phyloP scores from a whole-genome alignment of 352 stramenopile species.

The Globisporangium spiculum region DNA sequence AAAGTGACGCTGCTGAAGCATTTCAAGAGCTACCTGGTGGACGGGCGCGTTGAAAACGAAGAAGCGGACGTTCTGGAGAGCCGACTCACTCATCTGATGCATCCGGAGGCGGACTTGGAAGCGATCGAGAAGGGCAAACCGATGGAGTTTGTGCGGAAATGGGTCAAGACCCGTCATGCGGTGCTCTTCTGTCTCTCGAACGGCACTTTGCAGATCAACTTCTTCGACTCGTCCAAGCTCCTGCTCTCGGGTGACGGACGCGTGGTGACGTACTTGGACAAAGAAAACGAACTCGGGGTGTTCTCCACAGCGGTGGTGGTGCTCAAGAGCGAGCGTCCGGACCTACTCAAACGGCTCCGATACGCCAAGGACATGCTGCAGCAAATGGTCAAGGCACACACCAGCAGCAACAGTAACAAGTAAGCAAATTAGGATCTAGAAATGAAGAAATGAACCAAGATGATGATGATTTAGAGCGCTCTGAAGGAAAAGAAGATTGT shows the following conservation, averaged over 20 bases:
- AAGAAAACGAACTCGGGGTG: constrained; percentile 58
- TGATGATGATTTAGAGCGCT: constrained; percentile 3
- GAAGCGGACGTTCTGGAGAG: constrained; percentile 43
- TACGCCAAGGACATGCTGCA: constrained; percentile 98
- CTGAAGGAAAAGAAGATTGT: constrained; percentile 5
- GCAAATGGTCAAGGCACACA: constrained; percentile 71
- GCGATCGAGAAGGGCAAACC: constrained; percentile 27
- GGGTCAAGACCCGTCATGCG: constrained; percentile 97
- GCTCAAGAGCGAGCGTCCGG: constrained; percentile 51
- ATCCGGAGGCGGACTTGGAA: constrained; percentile 19
- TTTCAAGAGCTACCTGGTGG: constrained; percentile 97
- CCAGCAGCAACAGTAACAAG: not conserved
- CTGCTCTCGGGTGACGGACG: constrained; percentile 90
- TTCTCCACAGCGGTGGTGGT: constrained; percentile 54
- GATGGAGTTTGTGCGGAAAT: constrained; percentile 97
- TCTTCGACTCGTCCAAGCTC: constrained; percentile 97
- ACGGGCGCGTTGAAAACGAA: constrained; percentile 61
- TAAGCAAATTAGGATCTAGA: not conserved
- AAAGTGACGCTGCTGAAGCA: constrained; percentile 98
- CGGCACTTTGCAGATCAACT: constrained; percentile 94
- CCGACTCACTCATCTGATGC: constrained; percentile 32
- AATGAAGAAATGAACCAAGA: not conserved
- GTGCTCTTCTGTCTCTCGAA: constrained; percentile 98
- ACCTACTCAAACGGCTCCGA: constrained; percentile 73
- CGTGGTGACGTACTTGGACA: constrained; percentile 88